Conservation (phyloP, 1,284 basidiomycete species). For the Sporisorium scitamineum region DNA sequence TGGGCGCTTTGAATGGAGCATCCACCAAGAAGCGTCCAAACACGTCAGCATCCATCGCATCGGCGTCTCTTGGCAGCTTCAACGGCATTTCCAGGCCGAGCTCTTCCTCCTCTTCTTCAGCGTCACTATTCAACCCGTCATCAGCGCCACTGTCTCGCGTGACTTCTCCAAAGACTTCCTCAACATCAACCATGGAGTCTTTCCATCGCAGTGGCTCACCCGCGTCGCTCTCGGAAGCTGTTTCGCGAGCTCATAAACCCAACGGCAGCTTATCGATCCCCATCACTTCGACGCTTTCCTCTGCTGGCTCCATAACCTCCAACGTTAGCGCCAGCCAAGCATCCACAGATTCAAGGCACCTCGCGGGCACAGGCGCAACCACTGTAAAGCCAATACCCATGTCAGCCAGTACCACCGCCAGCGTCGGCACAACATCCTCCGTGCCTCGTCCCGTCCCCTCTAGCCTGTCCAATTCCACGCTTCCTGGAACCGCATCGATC, state of each 20-base stretch:
- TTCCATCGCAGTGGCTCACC: slow-evolving; percentile 23
- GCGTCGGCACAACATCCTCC: slow-evolving; percentile 3
- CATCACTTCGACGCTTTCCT: slow-evolving; percentile 28
- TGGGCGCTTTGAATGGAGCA: slow-evolving; percentile 7
- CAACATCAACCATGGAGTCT: slow-evolving; percentile 21
- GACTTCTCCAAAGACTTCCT: slow-evolving; percentile 28
- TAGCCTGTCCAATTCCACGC: not conserved
- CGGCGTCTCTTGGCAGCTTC: slow-evolving; percentile 15
- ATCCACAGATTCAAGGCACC: not conserved
- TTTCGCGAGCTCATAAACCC: slow-evolving; percentile 3
- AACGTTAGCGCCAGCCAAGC: slow-evolving; percentile 1
- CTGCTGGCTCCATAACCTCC: slow-evolving; percentile 29
- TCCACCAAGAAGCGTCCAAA: slow-evolving; percentile 23
- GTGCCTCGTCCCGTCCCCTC: slow-evolving; percentile 1
- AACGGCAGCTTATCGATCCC: slow-evolving; percentile 6
- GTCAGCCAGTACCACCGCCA: slow-evolving; percentile 21
- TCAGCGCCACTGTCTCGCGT: slow-evolving; percentile 26
- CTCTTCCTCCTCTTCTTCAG: slow-evolving; percentile 22
- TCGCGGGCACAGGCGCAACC: not conserved
- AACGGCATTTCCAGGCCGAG: slow-evolving; percentile 18
- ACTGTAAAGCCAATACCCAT: slow-evolving; percentile 9
- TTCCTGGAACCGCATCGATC: slow-evolving; percentile 2
- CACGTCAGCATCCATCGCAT: slow-evolving; percentile 16
- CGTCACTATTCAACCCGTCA: slow-evolving; percentile 14
- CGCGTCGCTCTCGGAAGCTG: slow-evolving; percentile 29